phyloP scores from a whole-genome alignment of 164 flowering plant genomes.

The Berberis thunbergii region DNA sequence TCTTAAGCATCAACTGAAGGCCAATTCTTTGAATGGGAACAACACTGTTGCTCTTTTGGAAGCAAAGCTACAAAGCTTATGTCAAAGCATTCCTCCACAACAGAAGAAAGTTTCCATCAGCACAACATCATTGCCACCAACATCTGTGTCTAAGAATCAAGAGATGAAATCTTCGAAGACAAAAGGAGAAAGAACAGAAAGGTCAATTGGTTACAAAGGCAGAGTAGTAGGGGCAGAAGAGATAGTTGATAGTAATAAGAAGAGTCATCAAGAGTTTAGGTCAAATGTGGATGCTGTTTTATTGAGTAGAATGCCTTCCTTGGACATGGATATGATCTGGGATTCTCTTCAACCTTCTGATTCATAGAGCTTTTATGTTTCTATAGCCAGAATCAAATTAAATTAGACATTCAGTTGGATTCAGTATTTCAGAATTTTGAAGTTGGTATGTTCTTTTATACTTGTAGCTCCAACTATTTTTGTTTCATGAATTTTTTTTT shows the following conservation, averaged over 20 bases:
- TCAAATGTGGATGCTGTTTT: conserved; percentile 41
- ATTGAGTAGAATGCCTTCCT: conserved; percentile 67
- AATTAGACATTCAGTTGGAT: too few species aligned
- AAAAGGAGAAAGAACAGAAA: conserved; percentile 17
- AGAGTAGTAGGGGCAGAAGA: conserved; percentile 17
- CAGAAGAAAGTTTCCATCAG: conserved; percentile 10
- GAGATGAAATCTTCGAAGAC: conserved; percentile 2
- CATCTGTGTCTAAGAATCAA: background rate
- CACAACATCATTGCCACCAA: background rate
- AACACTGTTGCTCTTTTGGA: conserved; percentile 60
- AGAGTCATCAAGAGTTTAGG: conserved; percentile 17
- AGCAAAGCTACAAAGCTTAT: conserved; percentile 52
- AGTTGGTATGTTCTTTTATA: too few species aligned
- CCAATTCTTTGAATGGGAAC: conserved; percentile 29
- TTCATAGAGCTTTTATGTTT: conserved; percentile 12
- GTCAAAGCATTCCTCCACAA: conserved; percentile 16
- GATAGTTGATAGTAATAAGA: conserved; percentile 19
- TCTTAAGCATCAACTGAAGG: conserved; percentile 57
- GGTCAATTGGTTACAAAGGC: conserved; percentile 21
- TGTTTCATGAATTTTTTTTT: too few species aligned
- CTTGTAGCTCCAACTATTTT: too few species aligned
- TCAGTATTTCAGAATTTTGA: too few species aligned
- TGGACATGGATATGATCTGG: conserved; percentile 81
- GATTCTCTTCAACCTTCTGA: conserved; percentile 49
- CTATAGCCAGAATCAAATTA: background rate